These are phyloP conservation scores for Pelargonium cotyledonis DNA, from an alignment of 441 rosid species.

Conservation along the genomic window DNA sequence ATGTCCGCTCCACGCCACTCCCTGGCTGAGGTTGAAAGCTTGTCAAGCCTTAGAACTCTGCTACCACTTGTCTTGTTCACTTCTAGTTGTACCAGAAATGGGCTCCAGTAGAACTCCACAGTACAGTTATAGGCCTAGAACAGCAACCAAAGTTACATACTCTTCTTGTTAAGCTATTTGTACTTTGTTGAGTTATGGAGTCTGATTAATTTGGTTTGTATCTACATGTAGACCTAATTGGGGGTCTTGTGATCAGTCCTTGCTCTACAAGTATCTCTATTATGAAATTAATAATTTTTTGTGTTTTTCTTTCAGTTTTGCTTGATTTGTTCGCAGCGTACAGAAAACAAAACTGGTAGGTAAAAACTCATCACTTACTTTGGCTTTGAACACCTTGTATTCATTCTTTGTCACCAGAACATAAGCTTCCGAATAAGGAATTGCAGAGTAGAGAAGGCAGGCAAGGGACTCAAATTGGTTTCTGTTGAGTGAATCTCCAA, in stretches of 20 bases:
- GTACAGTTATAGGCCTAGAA: slow-evolving; percentile 30
- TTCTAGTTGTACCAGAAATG: slow-evolving; percentile 31
- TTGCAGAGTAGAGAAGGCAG: slow-evolving; percentile 36
- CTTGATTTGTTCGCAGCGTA: too few relatives aligned
- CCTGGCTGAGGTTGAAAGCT: slow-evolving; percentile 20
- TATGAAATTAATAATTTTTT: background rate
- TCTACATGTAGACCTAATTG: too few relatives aligned
- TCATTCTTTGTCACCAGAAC: slow-evolving; percentile 12
- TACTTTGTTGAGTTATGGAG: background rate
- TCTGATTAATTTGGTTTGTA: too few relatives aligned
- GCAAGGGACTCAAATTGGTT: slow-evolving; percentile 42
- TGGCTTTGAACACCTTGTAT: slow-evolving; percentile 34
- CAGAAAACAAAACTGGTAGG: background rate
- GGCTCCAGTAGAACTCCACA: slow-evolving; percentile 37
- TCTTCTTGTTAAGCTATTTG: background rate
- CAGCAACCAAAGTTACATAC: background rate
- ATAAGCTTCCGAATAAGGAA: slow-evolving; percentile 26
- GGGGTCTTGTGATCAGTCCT: too few relatives aligned
- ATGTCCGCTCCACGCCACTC: slow-evolving; percentile 34
- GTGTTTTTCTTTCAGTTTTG: too few relatives aligned
- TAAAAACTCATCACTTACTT: slow-evolving; percentile 22
- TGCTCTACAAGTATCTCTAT: background rate
- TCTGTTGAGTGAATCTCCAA: slow-evolving; percentile 40
- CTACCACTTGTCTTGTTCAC: slow-evolving; percentile 17
- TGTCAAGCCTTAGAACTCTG: slow-evolving; percentile 26